Base-by-base conservation (phyloP, 2,329 filamentous ascomycete genomes). In the Ascochyta lentis region DNA sequence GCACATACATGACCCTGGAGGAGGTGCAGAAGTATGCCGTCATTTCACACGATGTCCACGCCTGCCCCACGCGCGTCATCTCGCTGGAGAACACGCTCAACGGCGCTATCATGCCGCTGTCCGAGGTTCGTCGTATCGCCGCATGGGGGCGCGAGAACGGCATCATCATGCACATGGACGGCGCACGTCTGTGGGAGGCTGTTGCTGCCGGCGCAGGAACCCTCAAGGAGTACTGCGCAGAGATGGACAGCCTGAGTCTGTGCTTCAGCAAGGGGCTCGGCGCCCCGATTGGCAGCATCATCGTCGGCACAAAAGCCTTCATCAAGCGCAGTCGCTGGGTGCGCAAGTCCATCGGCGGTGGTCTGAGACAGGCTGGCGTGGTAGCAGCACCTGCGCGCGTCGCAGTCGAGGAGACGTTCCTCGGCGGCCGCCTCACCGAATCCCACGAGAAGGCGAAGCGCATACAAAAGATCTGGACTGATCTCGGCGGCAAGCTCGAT, bases 201-300 rank as follows among this genome's bases (percentile, higher is more conserved):
- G 89, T 90, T 0, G 88, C 84, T 3, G 84, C 89, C 0, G 89
- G 86, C 0, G 87, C 87, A 0, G 89, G 87, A 0, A 83, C 81
- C 4, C 75, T 95, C 29, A 77, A 83, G 3, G 89, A 91, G 0
- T 92, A 85, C 70, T 86, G 86, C 61, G 81, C 79, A 6, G 80
- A 86, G 53, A 90, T 92, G 67, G 90, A 96, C 69, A 91, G 86
- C 48, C 80, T 94, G 12, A 90, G 84, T 61, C 78, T 95, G 23
- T 94, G 90, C 71, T 92, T 96, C 68, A 90, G 87, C 41, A 96
- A 96, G 72, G 91, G 90, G 0, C 82, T 96, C 0, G 91, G 91
- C 4, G 91, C 91, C 0, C 91, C 91, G 0, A 87, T 93, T 42
- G 91, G 91, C 4, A 90, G 87, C 67, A 86, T 95, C 29, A 76